Base-by-base conservation (phyloP, 768 basidiomycete species). In the Tephrocybe sp. region DNA sequence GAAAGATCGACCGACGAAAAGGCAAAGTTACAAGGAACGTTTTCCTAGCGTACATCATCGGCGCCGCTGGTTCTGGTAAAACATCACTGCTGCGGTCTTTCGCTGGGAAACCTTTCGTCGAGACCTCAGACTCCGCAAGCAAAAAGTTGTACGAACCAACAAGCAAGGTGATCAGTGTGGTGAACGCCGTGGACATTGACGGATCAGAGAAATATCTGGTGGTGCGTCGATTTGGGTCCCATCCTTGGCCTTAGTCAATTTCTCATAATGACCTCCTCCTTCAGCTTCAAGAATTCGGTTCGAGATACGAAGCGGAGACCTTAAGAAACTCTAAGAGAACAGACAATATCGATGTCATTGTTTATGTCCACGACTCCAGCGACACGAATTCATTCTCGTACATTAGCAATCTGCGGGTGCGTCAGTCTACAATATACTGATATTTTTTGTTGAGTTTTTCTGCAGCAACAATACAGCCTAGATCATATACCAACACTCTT, bases 311-410 rank as follows among this genome's bases (percentile, higher is more conserved):
- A 69, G 79, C 90, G 0, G 96, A 98, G 68, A 86, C 83, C 9
- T 72, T 98, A 50, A 82, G 94, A 54, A 93, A 88, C 67, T 77
- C 85, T 33, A 96, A 93, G 74, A 97, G 94, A 73, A 85, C 86
- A 26, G 95, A 97, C 65, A 71, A 90, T 39, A 92, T 91, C 17
- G 96, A 99, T 69, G 91, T 98, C 36, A 90, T 98, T 54, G 81
- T 95, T 56, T 98, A 96, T 65, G 93, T 98, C 26, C 86, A 98
- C 62, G 96, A 99, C 70, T 98, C 95, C 41, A 94, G 92, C 64
- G 96, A 99, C 66, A 98, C 96, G 34, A 98, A 99, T 71, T 97
- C 93, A 9, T 99, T 99, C 68, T 95, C 93, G 41, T 97, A 98
- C 71, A 93, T 99, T 67, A 95, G 93, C 61, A 97, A 96, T 72